Conservation (phyloP, 2,329 filamentous ascomycete genomes). For the Fusarium sp. region DNA sequence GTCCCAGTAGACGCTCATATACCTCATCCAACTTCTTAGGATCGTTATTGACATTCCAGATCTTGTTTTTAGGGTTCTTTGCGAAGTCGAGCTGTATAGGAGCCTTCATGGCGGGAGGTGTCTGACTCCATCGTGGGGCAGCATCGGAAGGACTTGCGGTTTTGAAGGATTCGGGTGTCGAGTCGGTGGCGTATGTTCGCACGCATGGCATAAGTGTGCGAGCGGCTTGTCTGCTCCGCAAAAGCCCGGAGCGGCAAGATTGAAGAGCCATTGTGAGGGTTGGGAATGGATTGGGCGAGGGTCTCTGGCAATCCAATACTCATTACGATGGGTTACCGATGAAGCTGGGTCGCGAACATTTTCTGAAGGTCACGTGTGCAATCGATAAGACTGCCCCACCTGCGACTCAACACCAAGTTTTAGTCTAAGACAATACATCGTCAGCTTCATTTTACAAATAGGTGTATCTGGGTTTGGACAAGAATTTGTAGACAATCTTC, state of each 20-base stretch:
- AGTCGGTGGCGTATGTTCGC: constrained; percentile 48
- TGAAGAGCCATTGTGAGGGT: constrained; percentile 49
- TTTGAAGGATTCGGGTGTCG: constrained; percentile 46
- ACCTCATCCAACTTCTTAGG: constrained; percentile 79
- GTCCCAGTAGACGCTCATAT: constrained; percentile 81
- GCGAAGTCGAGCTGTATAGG: constrained; percentile 71
- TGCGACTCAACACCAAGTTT: constrained; percentile 27
- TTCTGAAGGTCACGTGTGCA: constrained; percentile 48
- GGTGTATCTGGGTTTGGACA: background rate
- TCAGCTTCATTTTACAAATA: constrained; percentile 4
- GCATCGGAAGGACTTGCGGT: constrained; percentile 19
- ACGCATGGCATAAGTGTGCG: constrained; percentile 41
- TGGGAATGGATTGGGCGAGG: constrained; percentile 16
- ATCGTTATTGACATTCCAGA: constrained; percentile 79
- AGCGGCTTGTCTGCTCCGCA: constrained; percentile 40
- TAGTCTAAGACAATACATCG: background rate
- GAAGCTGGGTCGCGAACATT: constrained; percentile 47
- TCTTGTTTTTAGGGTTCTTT: constrained; percentile 63
- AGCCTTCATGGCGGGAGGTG: constrained; percentile 75
- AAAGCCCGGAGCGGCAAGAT: constrained; percentile 48
- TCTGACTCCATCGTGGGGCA: constrained; percentile 75
- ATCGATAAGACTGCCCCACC: constrained; percentile 37
- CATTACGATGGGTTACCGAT: constrained; percentile 1
- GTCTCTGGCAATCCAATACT: constrained; percentile 8
- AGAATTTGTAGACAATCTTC: background rate